Evolutionary conservation across 208 protist genomes (phyloP).

Genomic region (Novymonas esmeraldas): DNA sequence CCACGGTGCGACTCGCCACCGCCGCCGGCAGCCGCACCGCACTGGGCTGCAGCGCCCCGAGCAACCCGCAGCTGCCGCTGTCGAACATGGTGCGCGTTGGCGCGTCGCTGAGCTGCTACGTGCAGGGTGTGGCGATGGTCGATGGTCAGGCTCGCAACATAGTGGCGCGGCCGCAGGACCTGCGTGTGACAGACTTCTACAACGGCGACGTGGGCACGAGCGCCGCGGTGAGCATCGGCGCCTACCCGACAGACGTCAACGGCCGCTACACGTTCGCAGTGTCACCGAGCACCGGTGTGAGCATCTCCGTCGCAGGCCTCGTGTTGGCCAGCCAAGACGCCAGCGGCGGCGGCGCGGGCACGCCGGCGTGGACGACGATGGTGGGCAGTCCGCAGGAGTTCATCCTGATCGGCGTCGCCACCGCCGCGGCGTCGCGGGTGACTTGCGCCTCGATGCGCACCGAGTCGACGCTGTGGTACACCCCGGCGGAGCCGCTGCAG

Average conservation of each 20-base stretch:
- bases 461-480: constrained; percentile 60
- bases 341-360: not conserved
- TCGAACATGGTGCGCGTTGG: constrained; percentile 54
- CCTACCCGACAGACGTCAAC: constrained; percentile 53
- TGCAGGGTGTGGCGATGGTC: constrained; percentile 57
- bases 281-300: constrained; percentile 16
- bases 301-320: constrained; percentile 42
- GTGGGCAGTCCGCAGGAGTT: constrained; percentile 67
- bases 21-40: constrained; percentile 38
- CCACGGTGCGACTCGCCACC: constrained; percentile 66
- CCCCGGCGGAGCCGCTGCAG: constrained; percentile 42
- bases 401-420: constrained; percentile 69
- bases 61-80: constrained; percentile 26
- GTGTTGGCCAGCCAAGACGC: constrained; percentile 18
- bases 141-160: constrained; percentile 49
- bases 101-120: constrained; percentile 42
- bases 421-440: constrained; percentile 37
- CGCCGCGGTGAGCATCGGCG: constrained; percentile 39
- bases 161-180: constrained; percentile 43
- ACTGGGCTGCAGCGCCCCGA: constrained; percentile 41
- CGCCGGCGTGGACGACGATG: constrained; percentile 43
- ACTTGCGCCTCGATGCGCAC: constrained; percentile 46
- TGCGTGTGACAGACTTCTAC: constrained; percentile 42
- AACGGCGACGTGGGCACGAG: constrained; percentile 34
- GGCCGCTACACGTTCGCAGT: constrained; percentile 68